Evolutionary conservation across 768 basidiomycete species (phyloP).

Genomic region (Boletellus sp.): DNA sequence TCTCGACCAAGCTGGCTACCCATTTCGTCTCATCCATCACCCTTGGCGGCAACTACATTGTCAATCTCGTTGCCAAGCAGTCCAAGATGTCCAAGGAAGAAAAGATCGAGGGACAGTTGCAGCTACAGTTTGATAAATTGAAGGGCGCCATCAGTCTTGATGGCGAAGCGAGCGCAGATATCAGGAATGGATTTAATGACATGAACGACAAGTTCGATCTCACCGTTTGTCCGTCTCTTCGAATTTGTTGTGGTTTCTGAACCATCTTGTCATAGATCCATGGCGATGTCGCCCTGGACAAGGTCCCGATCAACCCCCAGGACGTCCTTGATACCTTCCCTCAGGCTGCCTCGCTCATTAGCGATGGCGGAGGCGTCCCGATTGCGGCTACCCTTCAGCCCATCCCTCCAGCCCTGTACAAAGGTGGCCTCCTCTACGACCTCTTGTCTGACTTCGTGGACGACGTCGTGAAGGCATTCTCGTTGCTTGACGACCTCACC

Average conservation of each 20-base stretch:
- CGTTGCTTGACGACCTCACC: neutral
- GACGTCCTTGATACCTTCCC: neutral
- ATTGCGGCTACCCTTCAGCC: neutral
- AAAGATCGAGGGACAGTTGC: neutral
- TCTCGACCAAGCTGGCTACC: neutral
- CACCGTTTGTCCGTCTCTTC: neutral
- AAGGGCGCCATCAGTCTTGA: neutral
- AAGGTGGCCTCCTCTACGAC: neutral
- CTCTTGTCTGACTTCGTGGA: neutral
- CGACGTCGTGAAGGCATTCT: neutral
- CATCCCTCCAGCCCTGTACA: neutral
- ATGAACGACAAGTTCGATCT: neutral
- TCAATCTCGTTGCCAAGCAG: neutral
- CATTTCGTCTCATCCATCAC: neutral
- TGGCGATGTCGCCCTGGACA: neutral
- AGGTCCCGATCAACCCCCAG: neutral
- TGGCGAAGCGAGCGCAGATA: neutral
- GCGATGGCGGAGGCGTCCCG: neutral
- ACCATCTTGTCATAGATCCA: neutral
- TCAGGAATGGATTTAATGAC: neutral
- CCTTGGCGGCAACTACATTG: neutral
- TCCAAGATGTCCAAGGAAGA: neutral
- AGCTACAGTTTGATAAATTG: neutral
- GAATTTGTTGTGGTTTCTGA: neutral
- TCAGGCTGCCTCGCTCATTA: neutral